Base-by-base conservation (phyloP, 2,329 filamentous ascomycete species). In the Clonostachys chloroleuca region DNA sequence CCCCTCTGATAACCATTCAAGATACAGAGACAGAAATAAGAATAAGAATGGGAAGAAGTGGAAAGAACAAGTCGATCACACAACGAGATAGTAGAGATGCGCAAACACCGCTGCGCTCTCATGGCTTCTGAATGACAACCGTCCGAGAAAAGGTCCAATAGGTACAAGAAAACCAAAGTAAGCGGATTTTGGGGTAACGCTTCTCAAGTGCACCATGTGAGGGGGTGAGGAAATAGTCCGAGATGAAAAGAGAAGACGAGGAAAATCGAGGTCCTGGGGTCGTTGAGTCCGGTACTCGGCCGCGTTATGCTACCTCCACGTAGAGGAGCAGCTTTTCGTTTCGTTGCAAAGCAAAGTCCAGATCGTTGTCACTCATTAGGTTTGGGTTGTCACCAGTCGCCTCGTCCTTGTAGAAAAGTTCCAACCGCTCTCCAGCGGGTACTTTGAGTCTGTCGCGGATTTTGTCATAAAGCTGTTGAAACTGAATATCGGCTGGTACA, bases 321-420 rank as follows among this genome's bases (percentile, higher is more conserved):
- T 83, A 88, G 24, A 96, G 73, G 46, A 92, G 83, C 52, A 97
- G 74, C 71, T 96, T 96, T 54, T 91, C 86, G 66, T 95, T 95
- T 57, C 90, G 76, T 57, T 87, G 80, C 52, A 96, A 73, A 4
- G 92, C 92, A 54, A 81, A 77, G 53, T 91, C 85, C 45, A 97
- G 71, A 63, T 96, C 91, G 52, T 86, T 79, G 61, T 96, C 84
- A 65, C 82, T 91, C 60, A 88, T 74, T 53, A 97, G 73, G 36
- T 82, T 83, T 40, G 86, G 83, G 65, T 86, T 88, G 52, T 87
- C 81, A 24, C 86, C 86, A 5, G 84, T 87, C 34, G 80, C 74
- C 63, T 96, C 92, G 54, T 96, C 92, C 64, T 89, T 86, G 72
- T 95, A 96, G 56, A 84, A 89, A 20, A 96, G 78, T 51, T 87